A percentile compares a stretch with the other conserved stretches of the same genome.
phyloP scores from a whole-genome alignment of 306 rosid species.

The Vigna mungo region DNA sequence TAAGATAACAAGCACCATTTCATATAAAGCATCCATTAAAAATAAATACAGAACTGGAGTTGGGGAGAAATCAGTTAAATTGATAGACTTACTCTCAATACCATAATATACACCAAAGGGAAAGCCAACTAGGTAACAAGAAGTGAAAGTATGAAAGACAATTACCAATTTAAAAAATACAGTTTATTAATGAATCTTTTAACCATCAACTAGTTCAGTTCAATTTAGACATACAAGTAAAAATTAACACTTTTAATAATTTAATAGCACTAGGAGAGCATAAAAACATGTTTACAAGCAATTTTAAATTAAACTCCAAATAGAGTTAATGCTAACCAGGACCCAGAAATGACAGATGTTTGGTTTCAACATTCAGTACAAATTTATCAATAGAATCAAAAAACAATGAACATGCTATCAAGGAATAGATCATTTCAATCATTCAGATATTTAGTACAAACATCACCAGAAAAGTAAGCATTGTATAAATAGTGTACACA shows the following conservation, averaged over 20 bases:
- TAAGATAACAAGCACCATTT: conserved; percentile 29
- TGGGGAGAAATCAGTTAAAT: not conserved
- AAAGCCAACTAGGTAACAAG: conserved; percentile 22
- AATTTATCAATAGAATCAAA: conserved; percentile 10
- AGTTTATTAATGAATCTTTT: conserved; percentile 3
- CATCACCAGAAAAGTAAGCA: conserved; percentile 5
- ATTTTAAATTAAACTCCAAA: conserved; percentile 25
- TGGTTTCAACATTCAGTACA: conserved; percentile 10
- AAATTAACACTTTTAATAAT: not conserved
- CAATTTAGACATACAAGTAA: not conserved
- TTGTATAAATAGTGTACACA: conserved; percentile 18
- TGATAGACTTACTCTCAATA: conserved; percentile 29
- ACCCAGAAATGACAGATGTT: not conserved
- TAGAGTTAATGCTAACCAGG: conserved; percentile 6
- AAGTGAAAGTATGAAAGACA: not conserved
- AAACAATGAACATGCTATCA: conserved; percentile 8
- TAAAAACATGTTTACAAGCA: not conserved
- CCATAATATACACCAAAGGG: conserved; percentile 18
- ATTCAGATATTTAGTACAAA: conserved; percentile 30
- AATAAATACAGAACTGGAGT: not conserved
- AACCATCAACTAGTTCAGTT: conserved; percentile 14
- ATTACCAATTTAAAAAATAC: not conserved
- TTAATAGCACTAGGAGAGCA: not conserved
- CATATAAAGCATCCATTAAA: not conserved
- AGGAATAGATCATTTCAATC: conserved; percentile 22